Evolutionary conservation across 805 yeast genomes (phyloP).

Genomic region (Brettanomyces sp.): DNA sequence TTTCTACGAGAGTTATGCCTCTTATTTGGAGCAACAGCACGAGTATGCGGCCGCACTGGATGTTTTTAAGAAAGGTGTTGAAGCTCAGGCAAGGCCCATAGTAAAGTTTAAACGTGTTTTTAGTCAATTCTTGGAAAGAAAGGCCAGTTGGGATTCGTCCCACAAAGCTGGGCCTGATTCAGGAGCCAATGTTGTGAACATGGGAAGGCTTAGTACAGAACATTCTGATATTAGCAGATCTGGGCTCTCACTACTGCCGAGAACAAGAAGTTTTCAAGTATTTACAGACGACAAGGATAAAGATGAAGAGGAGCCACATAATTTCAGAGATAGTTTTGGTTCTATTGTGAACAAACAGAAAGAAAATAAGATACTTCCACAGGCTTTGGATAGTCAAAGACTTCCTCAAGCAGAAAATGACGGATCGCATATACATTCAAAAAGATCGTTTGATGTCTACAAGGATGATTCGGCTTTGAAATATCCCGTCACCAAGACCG

Average conservation of each 20-base stretch:
- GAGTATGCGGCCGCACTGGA: constrained; percentile 46
- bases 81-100: constrained; percentile 56
- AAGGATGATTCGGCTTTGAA: constrained; percentile 28
- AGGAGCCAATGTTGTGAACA: constrained; percentile 5
- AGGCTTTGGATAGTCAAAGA: constrained; percentile 5
- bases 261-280: constrained; percentile 11
- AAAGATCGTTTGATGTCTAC: constrained; percentile 20
- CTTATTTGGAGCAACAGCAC: constrained; percentile 42
- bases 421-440: background rate
- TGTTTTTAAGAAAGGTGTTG: constrained; percentile 51
- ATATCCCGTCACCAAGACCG: constrained; percentile 38
- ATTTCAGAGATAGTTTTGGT: constrained; percentile 40
- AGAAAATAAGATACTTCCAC: constrained; percentile 41
- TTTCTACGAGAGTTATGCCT: constrained; percentile 75
- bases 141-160: constrained; percentile 22
- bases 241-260: constrained; percentile 6
- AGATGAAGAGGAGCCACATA: background rate
- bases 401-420: constrained; percentile 43
- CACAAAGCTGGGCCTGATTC: constrained; percentile 6
- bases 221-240: background rate
- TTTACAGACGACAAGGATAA: constrained; percentile 10
- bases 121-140: constrained; percentile 34
- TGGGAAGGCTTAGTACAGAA: constrained; percentile 19
- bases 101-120: constrained; percentile 34
- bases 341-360: constrained; percentile 42